phyloP scores from a whole-genome alignment of 2,329 filamentous ascomycete genomes.

The Calonectria fujianensis region DNA sequence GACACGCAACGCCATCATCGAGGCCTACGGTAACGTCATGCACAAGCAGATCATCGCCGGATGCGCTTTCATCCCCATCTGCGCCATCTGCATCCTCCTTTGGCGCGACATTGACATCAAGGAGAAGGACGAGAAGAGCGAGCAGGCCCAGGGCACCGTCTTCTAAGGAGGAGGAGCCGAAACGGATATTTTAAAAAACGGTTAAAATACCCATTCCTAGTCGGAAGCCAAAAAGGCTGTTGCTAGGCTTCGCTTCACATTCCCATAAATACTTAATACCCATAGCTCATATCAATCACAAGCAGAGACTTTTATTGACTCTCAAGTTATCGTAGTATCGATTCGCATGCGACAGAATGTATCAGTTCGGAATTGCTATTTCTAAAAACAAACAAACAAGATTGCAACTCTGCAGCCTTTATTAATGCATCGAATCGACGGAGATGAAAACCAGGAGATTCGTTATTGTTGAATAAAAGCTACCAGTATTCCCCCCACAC shows the following conservation, averaged over 20 bases:
- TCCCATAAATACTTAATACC: slow-evolving; percentile 21
- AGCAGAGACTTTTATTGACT: not conserved
- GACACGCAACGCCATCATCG: slow-evolving; percentile 73
- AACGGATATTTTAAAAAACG: slow-evolving; percentile 11
- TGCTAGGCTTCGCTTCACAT: slow-evolving; percentile 20
- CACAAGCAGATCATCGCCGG: slow-evolving; percentile 64
- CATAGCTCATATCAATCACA: not conserved
- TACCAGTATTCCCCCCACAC: too few relatives aligned
- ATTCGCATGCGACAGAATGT: not conserved
- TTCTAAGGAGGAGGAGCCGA: slow-evolving; percentile 8
- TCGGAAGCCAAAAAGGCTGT: not conserved
- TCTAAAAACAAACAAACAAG: too few relatives aligned
- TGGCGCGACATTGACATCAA: slow-evolving; percentile 64
- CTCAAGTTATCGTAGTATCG: not conserved
- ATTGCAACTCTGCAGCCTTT: too few relatives aligned
- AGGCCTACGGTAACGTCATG: slow-evolving; percentile 68
- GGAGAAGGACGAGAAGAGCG: slow-evolving; percentile 54
- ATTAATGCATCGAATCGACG: too few relatives aligned
- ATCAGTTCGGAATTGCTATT: too few relatives aligned
- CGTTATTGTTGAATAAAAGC: too few relatives aligned
- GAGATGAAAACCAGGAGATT: too few relatives aligned
- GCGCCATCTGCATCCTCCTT: slow-evolving; percentile 57
- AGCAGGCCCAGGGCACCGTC: slow-evolving; percentile 59
- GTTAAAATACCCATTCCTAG: slow-evolving; percentile 15
- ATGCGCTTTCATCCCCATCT: slow-evolving; percentile 60